Percentiles rank a stretch among this genome's conserved stretches.
Evolutionary conservation across 1,284 basidiomycete genomes (phyloP).

Genomic region (Lentinula novae-zelandiae): DNA sequence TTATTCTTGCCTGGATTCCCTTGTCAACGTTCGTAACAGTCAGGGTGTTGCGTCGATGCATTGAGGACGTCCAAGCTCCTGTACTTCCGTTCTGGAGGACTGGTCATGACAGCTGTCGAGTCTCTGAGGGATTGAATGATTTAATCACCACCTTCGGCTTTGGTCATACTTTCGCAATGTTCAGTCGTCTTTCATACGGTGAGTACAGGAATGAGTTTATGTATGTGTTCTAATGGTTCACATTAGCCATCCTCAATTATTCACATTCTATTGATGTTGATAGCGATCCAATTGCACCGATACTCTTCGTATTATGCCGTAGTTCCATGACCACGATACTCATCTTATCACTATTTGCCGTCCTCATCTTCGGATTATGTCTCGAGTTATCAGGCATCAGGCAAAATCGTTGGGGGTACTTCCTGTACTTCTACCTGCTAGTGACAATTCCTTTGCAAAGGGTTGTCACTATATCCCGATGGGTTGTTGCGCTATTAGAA

Average conservation of each 20-base stretch:
- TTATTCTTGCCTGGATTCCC: background rate
- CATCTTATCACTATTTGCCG: background rate
- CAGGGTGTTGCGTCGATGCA: background rate
- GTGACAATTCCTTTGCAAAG: background rate
- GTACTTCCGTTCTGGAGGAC: background rate
- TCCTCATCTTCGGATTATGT: background rate
- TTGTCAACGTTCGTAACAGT: background rate
- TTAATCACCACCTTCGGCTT: background rate
- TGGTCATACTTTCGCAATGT: background rate
- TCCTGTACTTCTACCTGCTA: background rate
- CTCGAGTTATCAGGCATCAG: background rate
- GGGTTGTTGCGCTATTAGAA: background rate
- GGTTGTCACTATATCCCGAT: background rate
- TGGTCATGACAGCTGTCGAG: background rate
- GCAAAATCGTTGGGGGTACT: background rate
- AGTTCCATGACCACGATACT: background rate
- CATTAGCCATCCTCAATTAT: background rate
- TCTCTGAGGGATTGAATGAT: background rate
- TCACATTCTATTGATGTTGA: too few species aligned
- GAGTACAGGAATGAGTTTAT: background rate
- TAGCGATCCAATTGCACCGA: background rate
- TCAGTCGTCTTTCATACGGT: background rate
- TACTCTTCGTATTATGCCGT: background rate
- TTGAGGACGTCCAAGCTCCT: background rate
- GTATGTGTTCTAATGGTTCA: background rate